Conservation (phyloP, 495 filamentous ascomycete species). For the Clavariopsis aquatica region DNA sequence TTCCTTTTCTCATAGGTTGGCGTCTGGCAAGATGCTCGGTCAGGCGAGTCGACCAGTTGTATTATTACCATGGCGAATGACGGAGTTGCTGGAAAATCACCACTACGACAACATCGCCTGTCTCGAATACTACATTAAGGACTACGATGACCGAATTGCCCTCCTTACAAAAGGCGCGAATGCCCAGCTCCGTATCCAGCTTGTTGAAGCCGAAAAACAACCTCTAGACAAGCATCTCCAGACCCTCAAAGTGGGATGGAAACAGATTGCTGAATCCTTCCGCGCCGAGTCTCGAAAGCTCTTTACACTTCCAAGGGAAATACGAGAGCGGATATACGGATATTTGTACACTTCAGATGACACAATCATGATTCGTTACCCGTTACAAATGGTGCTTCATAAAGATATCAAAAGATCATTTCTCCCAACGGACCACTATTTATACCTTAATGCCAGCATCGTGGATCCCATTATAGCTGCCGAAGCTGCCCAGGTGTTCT, state of each 20-base stretch:
- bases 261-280: not conserved
- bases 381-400: not conserved
- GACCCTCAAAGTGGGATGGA: conserved; percentile 10
- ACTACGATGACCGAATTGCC: not conserved
- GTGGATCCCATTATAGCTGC: conserved; percentile 16
- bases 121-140: not conserved
- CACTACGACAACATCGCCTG: conserved; percentile 9
- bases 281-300: not conserved
- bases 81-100: not conserved
- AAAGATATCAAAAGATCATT: not conserved
- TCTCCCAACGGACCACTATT: conserved; percentile 13
- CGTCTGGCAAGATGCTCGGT: not conserved
- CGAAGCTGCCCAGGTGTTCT: conserved; percentile 20
- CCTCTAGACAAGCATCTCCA: too few relatives aligned
- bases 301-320: conserved; percentile 9
- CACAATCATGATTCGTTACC: not conserved
- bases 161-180: not conserved
- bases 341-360: conserved; percentile 8
- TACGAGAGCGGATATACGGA: conserved; percentile 15
- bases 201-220: conserved; percentile 9
- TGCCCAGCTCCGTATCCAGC: not conserved
- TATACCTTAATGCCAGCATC: conserved; percentile 18
- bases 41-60: not conserved
- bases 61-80: not conserved
- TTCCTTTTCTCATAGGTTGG: too few relatives aligned